phyloP scores from a whole-genome alignment of 176 grass and related monocot species.

The Ananas comosus region DNA sequence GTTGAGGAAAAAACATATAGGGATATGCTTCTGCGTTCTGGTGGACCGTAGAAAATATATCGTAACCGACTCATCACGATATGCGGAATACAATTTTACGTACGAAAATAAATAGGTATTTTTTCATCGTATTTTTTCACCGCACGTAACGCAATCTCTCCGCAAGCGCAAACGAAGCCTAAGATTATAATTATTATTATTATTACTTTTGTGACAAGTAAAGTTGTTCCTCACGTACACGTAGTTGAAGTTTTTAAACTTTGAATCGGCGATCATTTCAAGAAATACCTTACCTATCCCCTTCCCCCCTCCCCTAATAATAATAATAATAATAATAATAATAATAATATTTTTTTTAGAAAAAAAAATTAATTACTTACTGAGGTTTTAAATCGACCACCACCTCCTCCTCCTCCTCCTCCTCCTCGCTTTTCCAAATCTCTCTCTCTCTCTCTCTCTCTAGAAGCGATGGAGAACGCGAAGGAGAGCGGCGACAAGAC shows the following conservation, averaged over 20 bases:
- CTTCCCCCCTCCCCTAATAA: background rate
- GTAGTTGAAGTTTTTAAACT: too few relatives aligned
- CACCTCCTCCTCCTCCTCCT: background rate
- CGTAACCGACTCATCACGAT: too few relatives aligned
- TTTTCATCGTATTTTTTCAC: too few relatives aligned
- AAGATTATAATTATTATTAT: too few relatives aligned
- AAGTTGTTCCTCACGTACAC: background rate
- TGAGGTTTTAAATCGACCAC: conserved; percentile 7
- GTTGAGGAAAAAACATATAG: too few relatives aligned
- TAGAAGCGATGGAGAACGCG: conserved; percentile 51
- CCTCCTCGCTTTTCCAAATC: background rate
- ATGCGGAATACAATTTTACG: too few relatives aligned
- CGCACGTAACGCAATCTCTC: too few relatives aligned
- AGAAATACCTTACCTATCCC: background rate
- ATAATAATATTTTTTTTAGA: conserved; percentile 1
- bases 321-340: background rate
- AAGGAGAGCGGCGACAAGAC: conserved; percentile 54
- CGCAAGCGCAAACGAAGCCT: too few relatives aligned
- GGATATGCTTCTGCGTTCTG: too few relatives aligned
- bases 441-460: conserved; percentile 14
- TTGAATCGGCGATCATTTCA: too few relatives aligned
- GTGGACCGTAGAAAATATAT: too few relatives aligned
- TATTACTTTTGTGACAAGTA: background rate
- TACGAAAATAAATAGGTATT: too few relatives aligned
- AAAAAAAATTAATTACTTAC: background rate